phyloP scores from a whole-genome alignment of 140 eudicot genomes.

The Ambrosia hybrid region DNA sequence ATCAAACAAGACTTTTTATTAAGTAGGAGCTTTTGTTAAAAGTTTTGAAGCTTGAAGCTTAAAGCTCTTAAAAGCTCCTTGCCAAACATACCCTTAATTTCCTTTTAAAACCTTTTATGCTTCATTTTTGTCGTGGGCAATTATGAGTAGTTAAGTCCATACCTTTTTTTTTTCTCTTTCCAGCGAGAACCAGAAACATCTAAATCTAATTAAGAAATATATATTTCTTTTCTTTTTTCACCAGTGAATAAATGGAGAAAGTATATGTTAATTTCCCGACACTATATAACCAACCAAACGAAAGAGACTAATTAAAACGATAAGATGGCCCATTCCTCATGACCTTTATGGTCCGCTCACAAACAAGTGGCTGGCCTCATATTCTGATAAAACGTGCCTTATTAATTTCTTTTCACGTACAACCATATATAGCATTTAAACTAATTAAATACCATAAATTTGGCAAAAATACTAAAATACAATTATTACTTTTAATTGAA shows the following conservation, averaged over 20 bases:
- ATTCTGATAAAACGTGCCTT: neutral
- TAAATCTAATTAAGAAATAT: too few species aligned
- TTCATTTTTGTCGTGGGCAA: too few species aligned
- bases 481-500: too few species aligned
- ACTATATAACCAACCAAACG: slow-evolving; percentile 11
- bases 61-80: too few species aligned
- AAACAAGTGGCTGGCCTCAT: neutral
- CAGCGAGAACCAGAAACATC: too few species aligned
- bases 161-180: neutral
- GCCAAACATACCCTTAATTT: too few species aligned
- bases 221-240: neutral
- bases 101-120: too few species aligned
- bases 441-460: neutral
- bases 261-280: neutral
- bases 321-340: slow-evolving; percentile 4
- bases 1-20: too few species aligned
- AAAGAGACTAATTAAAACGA: slow-evolving; percentile 16
- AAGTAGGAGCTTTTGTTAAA: too few species aligned
- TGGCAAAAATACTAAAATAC: too few species aligned
- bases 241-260: neutral
- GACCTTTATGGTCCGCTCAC: slow-evolving; percentile 10
- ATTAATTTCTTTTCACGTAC: neutral
- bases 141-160: neutral
- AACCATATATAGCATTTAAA: too few species aligned
- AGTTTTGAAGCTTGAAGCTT: too few species aligned